phyloP scores from a whole-genome alignment of 2,329 filamentous ascomycete species.

The Apiospora marii region DNA sequence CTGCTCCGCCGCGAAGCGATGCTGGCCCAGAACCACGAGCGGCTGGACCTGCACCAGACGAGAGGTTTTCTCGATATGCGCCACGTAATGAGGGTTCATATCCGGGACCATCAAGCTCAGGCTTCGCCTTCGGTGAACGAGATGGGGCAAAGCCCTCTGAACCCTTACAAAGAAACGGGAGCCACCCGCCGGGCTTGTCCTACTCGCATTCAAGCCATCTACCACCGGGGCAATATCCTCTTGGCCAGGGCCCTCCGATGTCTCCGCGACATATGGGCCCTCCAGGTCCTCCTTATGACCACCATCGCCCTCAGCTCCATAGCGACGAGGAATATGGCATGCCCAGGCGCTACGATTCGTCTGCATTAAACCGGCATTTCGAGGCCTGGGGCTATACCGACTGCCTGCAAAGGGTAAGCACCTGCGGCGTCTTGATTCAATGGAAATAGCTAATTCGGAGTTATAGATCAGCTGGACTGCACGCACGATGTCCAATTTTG shows the following conservation, averaged over 20 bases:
- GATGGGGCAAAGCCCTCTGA: conserved; percentile 38
- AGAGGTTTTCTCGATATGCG: conserved; percentile 40
- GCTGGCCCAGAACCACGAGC: conserved; percentile 37
- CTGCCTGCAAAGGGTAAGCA: conserved; percentile 57
- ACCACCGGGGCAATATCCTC: conserved; percentile 54
- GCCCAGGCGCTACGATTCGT: conserved; percentile 52
- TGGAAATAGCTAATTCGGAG: neutral
- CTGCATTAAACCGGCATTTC: conserved; percentile 55
- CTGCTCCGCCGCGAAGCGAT: conserved; percentile 37
- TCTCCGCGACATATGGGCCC: conserved; percentile 58
- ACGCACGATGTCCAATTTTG: conserved; percentile 63
- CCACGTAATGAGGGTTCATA: conserved; percentile 38
- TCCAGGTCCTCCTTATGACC: conserved; percentile 55
- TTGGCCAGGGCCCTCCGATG: conserved; percentile 51
- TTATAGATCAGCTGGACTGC: conserved; percentile 54
- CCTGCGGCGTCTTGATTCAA: conserved; percentile 39
- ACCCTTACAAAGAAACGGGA: conserved; percentile 31
- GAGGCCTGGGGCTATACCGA: conserved; percentile 64
- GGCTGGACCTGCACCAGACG: conserved; percentile 38
- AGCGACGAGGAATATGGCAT: conserved; percentile 55
- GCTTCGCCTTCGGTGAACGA: conserved; percentile 39
- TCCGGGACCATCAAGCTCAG: conserved; percentile 35
- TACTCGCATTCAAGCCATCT: conserved; percentile 55
- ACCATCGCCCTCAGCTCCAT: conserved; percentile 51
- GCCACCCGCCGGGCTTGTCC: conserved; percentile 34